Evolutionary conservation across 495 filamentous ascomycete species (phyloP), one percentile per base, ranked within the genome.

Genomic region (Aspergillus sparsus): DNA sequence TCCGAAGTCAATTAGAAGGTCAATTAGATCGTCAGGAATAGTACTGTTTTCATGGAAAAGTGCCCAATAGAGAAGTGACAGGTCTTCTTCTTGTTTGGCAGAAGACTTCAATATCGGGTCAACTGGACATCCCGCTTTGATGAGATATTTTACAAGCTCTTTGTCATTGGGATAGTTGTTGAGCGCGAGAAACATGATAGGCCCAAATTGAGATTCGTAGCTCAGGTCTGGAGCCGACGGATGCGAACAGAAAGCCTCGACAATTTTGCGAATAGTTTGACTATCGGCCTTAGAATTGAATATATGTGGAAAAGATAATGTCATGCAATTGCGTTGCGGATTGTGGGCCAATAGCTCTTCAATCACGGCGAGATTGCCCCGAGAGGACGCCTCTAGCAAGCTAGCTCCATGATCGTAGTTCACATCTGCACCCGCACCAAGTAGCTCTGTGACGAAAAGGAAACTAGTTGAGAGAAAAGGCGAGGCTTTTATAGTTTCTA

Each of bases 361-460:
- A 6, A 60, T n/a, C n/a, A 60, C 13, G 18, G 33, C 50, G 4
- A 53, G 9, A 34, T 54, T 45, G 11, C 31, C 58, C 18, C 54
- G 39, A 2, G 34, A 39, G 2, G 58, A 47, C 7, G 50, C 58
- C 34, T 60, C 58, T 15, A 54, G 15, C 6, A 60, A 21, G 21
- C 58, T 49, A 9, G 50, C 50, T 1, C 58, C 58, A 3, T 54
- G 49, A 13, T 53, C 49, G 32, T 60, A 54, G 27, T 60, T 60
- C 7, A 60, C 58, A 41, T 60, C 58, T 34, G 58, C 58, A 5
- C 58, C 58, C 7, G 58, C 58, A 6, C 39, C 39, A 8, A 60
- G 41, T 1, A 60, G 58, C 39, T 54, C 54, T 7, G 13, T 16
- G 39, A 60, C 49, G 10, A 60, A 60, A 5, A 50, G 10, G 33